Evolutionary conservation across 495 filamentous ascomycete species (phyloP), one percentile per base, ranked within the genome.

Genomic region (Oleoguttula mirabilis): DNA sequence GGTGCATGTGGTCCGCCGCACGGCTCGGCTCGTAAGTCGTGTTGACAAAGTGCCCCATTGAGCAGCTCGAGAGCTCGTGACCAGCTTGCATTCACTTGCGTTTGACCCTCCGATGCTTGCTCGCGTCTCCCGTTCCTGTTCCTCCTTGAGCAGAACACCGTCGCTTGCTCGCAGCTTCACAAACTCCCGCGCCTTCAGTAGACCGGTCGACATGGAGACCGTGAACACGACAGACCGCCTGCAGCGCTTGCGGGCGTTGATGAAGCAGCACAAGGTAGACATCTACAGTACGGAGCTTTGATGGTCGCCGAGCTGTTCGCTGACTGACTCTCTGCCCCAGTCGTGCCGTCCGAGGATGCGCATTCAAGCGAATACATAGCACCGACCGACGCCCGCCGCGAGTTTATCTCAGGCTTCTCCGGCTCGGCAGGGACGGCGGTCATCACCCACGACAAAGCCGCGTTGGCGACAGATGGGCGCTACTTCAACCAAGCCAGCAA

Each of bases 311-410:
- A 21, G 17, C 25, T 8, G 16, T 16, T 28, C 10, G 36, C 34
- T 38, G 40, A 47, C 33, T 38, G 49, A 59, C 44, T 48, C 39
- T 28, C 0, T 28, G 15, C 16, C 21, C 2, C 43, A 99, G 90
- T 99, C 58, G 75, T 96, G 15, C 92, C 92, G 8, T 94, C 88
- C 28, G 90, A 96, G 74, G 92, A 99, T 64, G 86, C 82, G 61
- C 92, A 99, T 59, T 80, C 88, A 54, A 95, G 88, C 51, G 92
- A 99, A 67, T 99, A 96, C 62, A 94, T 94, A 60, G 92, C 90
- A 34, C 78, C 77, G 1, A 90, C 84, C 60, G 92, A 99, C 67
- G 88, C 72, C 48, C 80, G 92, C 42, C 77, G 92, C 78, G 80
- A 77, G 57, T 94, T 82, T 49, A 93, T 96, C 47, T 88, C 77